Base-by-base conservation (phyloP, 352 stramenopile species). In the Saprolegnia diclina region DNA sequence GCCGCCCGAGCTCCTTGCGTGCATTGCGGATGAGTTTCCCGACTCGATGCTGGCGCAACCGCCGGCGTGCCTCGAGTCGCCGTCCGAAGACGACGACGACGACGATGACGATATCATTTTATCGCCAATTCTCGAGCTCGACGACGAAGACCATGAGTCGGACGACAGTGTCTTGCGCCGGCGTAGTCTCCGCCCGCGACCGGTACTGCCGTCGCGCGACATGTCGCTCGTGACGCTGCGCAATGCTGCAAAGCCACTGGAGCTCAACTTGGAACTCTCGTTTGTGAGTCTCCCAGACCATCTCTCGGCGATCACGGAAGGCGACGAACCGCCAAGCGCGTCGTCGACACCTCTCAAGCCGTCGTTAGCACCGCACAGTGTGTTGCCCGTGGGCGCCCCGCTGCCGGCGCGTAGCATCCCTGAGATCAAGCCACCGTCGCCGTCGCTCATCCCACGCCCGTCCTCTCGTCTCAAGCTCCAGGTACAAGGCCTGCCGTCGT, bases 21-120 rank as follows among this genome's bases (percentile, higher is more conserved):
- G 11, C 21, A 48, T 61, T 52, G 46, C 37, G 9, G 63, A 52
- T 1, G 63, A 69, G 37, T 69, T 45, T 26, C 63, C 63, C 3
- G 63, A 69, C 19, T 69, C 63, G 21, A 10, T 53, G 13, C 42
- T 57, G 29, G 46, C 63, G 13, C 24, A 24, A 18, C 22, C 32
- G 26, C 37, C 26, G 5, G 26, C 11, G 32, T 52, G 32, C 19
- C 32, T 53, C 22, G 13, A 62, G 14, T 21, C 16, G 21, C 18
- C 32, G 9, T 22, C 14, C 26, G 57, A 66, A 66, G 18, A 48
- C 10, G 11, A 52, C 56, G 42, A 48, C 42, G 29, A 35, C 29
- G 29, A 35, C 5, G 29, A 35, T 35, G 29, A 35, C 26, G 24
- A 50, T 16, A 64, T 19, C 50, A 16, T 64, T 22, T 50, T 67